A percentile compares a stretch with the other conserved stretches of the same genome.
These are phyloP conservation scores for Lentithecium fluviatile DNA, from an alignment of 495 filamentous ascomycete species.

Conservation along the genomic window DNA sequence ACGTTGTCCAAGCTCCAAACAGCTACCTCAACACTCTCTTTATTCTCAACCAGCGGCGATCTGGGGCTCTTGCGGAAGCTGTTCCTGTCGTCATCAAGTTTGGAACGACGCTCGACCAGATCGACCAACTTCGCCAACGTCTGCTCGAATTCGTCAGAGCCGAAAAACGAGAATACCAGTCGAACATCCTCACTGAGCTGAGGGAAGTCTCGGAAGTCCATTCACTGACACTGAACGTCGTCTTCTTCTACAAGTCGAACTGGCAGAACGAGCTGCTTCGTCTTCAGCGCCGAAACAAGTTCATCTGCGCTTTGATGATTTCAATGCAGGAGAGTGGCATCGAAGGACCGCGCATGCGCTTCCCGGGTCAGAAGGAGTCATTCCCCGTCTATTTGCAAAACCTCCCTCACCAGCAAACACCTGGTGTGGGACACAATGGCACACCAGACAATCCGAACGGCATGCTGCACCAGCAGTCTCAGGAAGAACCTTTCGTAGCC, in stretches of 20 bases:
- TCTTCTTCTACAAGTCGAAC: constrained; percentile 97
- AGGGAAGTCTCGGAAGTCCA: constrained; percentile 63
- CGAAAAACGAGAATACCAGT: constrained; percentile 90
- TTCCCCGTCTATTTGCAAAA: constrained; percentile 61
- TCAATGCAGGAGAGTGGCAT: constrained; percentile 82
- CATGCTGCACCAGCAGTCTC: constrained; percentile 23
- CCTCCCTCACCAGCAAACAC: constrained; percentile 43
- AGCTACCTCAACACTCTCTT: constrained; percentile 89
- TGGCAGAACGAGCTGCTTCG: constrained; percentile 92
- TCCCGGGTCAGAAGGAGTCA: constrained; percentile 62
- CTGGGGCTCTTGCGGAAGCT: constrained; percentile 84
- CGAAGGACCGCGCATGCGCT: constrained; percentile 77
- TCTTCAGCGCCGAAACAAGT: constrained; percentile 87
- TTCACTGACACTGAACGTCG: constrained; percentile 82
- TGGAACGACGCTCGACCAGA: constrained; percentile 82
- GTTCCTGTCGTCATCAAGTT: constrained; percentile 82
- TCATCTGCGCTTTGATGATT: constrained; percentile 90
- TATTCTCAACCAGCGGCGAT: constrained; percentile 90
- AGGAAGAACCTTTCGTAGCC: constrained; percentile 39
- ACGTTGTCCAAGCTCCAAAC: constrained; percentile 94
- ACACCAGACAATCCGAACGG: constrained; percentile 42
- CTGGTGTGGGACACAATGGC: constrained; percentile 44
- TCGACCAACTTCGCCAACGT: constrained; percentile 78
- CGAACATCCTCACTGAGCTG: constrained; percentile 87
- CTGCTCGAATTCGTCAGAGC: constrained; percentile 79